Evolutionary conservation across 129 eudicot species (phyloP).

Genomic region (Flaveria linearis): DNA sequence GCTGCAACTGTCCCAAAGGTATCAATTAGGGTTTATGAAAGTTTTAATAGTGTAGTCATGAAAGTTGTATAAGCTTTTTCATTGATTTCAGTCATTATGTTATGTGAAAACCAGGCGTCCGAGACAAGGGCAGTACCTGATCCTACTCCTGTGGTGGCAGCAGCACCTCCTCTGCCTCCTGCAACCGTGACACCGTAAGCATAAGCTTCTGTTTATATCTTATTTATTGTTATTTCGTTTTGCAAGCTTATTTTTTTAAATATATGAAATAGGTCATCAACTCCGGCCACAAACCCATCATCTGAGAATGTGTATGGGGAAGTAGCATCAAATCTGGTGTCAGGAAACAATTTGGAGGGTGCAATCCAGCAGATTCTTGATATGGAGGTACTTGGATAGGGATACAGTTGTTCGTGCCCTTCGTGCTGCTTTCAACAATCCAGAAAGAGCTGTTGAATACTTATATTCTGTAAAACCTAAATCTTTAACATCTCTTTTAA

Average conservation of each 20-base stretch:
- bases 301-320: conserved; percentile 36
- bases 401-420: conserved; percentile 40
- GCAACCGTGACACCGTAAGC: conserved; percentile 45
- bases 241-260: background rate
- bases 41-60: background rate
- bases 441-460: conserved; percentile 46
- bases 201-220: conserved; percentile 2
- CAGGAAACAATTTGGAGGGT: conserved; percentile 39
- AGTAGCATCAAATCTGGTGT: conserved; percentile 39
- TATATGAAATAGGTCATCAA: conserved; percentile 14
- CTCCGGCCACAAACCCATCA: conserved; percentile 11
- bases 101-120: conserved; percentile 41
- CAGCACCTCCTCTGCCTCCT: conserved; percentile 39
- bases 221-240: background rate
- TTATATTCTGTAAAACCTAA: conserved; percentile 28
- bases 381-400: conserved; percentile 45
- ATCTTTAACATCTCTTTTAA: background rate
- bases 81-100: background rate
- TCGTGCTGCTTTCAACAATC: conserved; percentile 41
- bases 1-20: conserved; percentile 47
- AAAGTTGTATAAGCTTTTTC: conserved; percentile 4
- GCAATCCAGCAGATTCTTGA: conserved; percentile 45
- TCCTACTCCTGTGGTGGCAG: conserved; percentile 23
- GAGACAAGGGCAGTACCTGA: conserved; percentile 38
- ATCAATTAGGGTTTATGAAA: background rate